Base-by-base conservation (phyloP, 768 basidiomycete species). In the Megacollybia marginata region DNA sequence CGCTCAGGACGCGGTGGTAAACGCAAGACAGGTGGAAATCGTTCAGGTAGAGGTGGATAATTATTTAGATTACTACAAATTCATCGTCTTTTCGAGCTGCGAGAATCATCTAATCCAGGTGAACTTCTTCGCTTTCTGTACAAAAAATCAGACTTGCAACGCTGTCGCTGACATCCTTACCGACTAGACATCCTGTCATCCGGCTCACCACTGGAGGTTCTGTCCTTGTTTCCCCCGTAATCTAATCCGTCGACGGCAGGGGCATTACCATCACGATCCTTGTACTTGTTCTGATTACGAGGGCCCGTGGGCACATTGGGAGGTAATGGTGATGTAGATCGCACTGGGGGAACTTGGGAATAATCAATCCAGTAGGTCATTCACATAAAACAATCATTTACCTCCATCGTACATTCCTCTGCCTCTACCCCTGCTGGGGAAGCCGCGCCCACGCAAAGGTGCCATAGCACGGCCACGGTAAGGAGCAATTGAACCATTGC, bases 241-340 rank as follows among this genome's bases (percentile, higher is more conserved):
- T 92, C 90, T 58, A 92, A 65, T n/a, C 90, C 89, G 60, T 92
- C 89, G 11, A 89, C 87, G 23, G 88, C 88, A 52, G 88, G 85
- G 1, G 87, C 85, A 59, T 88, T 88, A 13, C 80, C 82, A 59
- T 92, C 89, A 38, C 88, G 76, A 63, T 92, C 90, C 71, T 91
- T 92, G 69, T 92, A 92, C 61, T 89, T 89, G 61, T 88, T 88
- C 64, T 88, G 86, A 62, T 91, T 91, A 42, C 90, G 74, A 11
- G 90, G 90, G 1, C 90, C 90, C 0, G 90, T 92, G 1, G 90
- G 90, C 16, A 92, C 90, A 51, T 83, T 83, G 12, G 90, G 88
- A 1, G 90, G 90, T 1, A 92, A 74, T 15, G 90, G 90, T 0
- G 90, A 92, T 6, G 88, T 85, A 4, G 90, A 84, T 51, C 89